These are phyloP conservation scores for Echria macrotheca DNA, from an alignment of 495 filamentous ascomycete genomes.

Conservation along the genomic window DNA sequence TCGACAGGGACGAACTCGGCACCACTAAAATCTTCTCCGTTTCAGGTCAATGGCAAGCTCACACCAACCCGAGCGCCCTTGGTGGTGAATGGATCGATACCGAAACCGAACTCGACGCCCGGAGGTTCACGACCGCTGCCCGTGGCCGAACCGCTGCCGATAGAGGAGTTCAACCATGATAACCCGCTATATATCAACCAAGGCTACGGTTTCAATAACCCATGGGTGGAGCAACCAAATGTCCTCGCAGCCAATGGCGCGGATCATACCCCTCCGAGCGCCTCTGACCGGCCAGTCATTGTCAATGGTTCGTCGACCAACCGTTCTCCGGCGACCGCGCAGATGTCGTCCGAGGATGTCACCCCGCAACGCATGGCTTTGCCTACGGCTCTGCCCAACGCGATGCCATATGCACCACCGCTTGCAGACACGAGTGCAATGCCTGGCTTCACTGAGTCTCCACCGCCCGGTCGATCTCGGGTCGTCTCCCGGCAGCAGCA, in stretches of 20 bases:
- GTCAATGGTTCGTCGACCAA: conserved; percentile 42
- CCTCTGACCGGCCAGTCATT: conserved; percentile 39
- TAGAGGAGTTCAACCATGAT: conserved; percentile 29
- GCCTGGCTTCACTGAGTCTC: conserved; percentile 17
- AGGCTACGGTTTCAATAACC: conserved; percentile 17
- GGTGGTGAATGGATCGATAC: conserved; percentile 42
- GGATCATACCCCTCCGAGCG: conserved; percentile 25
- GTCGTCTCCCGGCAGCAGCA: conserved; percentile 31
- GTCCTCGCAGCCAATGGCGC: conserved; percentile 12
- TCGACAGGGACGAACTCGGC: conserved; percentile 39
- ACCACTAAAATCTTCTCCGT: conserved; percentile 30
- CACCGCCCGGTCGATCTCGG: conserved; percentile 23
- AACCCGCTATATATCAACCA: conserved; percentile 40
- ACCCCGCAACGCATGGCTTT: conserved; percentile 29
- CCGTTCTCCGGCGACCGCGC: conserved; percentile 18
- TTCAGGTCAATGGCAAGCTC: conserved; percentile 24
- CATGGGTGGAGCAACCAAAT: conserved; percentile 18
- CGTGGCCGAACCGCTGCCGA: conserved; percentile 17
- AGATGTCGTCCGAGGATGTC: conserved; percentile 24
- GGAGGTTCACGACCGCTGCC: conserved; percentile 15
- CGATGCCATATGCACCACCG: conserved; percentile 16
- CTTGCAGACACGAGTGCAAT: conserved; percentile 16
- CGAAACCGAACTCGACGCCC: conserved; percentile 21
- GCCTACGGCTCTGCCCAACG: conserved; percentile 14
- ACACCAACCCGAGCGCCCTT: conserved; percentile 32